These are phyloP conservation scores for Cicer bijugum DNA, from an alignment of 306 rosid genomes.

Conservation along the genomic window DNA sequence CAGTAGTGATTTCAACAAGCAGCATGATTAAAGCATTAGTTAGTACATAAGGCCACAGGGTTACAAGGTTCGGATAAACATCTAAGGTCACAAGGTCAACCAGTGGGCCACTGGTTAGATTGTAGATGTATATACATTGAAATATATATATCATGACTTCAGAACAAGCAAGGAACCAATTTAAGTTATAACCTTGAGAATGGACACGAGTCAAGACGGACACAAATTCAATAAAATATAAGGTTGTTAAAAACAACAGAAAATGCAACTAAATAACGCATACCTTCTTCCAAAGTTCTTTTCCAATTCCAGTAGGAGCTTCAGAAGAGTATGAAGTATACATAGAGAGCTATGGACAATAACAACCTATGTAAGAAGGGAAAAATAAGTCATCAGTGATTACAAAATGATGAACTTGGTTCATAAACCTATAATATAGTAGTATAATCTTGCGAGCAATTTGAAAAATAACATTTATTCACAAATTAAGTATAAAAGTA, in stretches of 20 bases:
- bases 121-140: neutral
- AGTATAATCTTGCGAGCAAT: constrained; percentile 9
- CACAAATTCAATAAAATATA: constrained; percentile 32
- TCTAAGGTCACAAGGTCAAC: constrained; percentile 3
- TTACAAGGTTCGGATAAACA: no score
- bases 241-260: constrained; percentile 33
- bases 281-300: constrained; percentile 70
- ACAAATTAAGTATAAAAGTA: constrained; percentile 38
- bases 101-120: constrained; percentile 1
- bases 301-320: constrained; percentile 58
- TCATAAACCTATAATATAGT: neutral
- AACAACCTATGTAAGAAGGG: constrained; percentile 57
- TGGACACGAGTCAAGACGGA: neutral
- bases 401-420: neutral
- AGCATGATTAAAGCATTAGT: constrained; percentile 23
- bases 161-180: constrained; percentile 33
- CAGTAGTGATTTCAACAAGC: constrained; percentile 21
- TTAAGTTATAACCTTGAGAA: constrained; percentile 26
- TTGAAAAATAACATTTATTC: constrained; percentile 33
- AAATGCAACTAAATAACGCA: constrained; percentile 21
- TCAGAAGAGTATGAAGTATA: constrained; percentile 69
- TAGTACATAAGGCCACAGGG: neutral
- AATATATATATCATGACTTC: constrained; percentile 33
- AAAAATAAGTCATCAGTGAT: constrained; percentile 40
- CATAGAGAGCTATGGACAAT: constrained; percentile 69